phyloP scores from a whole-genome alignment of 108 stramenopile genomes.

The Discostella pseudostelligera region DNA sequence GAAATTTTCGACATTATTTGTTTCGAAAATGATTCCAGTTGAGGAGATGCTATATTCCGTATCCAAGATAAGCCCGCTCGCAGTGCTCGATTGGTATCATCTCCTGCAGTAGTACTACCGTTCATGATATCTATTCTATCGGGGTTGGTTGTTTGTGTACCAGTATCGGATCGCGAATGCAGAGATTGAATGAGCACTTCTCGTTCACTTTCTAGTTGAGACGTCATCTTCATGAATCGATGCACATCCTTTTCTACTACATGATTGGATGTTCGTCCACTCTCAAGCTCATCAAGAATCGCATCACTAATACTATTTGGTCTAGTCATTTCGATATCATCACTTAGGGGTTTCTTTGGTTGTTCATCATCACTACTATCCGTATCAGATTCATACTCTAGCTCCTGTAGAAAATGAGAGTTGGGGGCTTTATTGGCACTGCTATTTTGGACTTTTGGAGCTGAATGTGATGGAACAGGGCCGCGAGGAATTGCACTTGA shows the following conservation, averaged over 20 bases:
- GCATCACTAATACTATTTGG: constrained; percentile 6
- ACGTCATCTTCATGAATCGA: constrained; percentile 44
- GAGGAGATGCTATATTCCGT: constrained; percentile 39
- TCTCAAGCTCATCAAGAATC: constrained; percentile 23
- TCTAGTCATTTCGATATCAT: background rate
- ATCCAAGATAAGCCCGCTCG: constrained; percentile 35
- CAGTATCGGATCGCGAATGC: constrained; percentile 1
- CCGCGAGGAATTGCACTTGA: background rate
- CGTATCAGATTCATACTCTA: constrained; percentile 36
- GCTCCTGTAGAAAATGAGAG: constrained; percentile 30
- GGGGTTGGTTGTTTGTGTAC: background rate
- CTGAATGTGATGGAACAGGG: constrained; percentile 4
- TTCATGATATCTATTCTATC: background rate
- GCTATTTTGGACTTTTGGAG: background rate
- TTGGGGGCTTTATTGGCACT: constrained; percentile 30
- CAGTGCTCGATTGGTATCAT: constrained; percentile 25
- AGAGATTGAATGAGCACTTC: constrained; percentile 17
- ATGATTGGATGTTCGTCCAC: constrained; percentile 1
- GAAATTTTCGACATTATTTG: constrained; percentile 35
- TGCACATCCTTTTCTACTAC: constrained; percentile 22
- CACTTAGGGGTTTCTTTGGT: constrained; percentile 8
- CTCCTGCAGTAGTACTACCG: constrained; percentile 1
- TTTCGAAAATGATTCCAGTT: constrained; percentile 34
- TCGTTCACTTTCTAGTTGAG: constrained; percentile 31
- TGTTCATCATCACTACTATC: constrained; percentile 34